A percentile compares a stretch with the other conserved stretches of the same genome.
These are phyloP conservation scores for Lipomyces orientalis DNA, from an alignment of 805 yeast genomes.

Conservation along the genomic window DNA sequence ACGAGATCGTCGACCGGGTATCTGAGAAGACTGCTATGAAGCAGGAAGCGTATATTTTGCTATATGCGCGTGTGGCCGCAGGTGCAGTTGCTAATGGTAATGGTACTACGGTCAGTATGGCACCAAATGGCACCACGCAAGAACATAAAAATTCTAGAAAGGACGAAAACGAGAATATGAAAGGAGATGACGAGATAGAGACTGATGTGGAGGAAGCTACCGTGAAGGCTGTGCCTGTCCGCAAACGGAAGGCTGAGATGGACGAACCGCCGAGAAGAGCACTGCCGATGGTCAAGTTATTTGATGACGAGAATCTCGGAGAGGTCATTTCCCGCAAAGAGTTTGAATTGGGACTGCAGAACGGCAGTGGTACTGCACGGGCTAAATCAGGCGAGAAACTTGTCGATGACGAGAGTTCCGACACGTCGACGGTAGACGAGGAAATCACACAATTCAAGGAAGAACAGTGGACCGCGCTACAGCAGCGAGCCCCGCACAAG, in stretches of 20 bases:
- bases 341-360: constrained; percentile 4
- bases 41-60: constrained; percentile 89
- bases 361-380: neutral
- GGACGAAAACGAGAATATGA: neutral
- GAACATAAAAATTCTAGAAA: neutral
- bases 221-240: neutral
- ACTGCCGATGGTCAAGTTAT: neutral
- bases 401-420: constrained; percentile 1
- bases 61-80: constrained; percentile 59
- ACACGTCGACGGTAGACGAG: neutral
- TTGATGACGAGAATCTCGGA: constrained; percentile 22
- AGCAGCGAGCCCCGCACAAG: constrained; percentile 2
- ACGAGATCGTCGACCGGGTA: constrained; percentile 79
- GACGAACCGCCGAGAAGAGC: neutral
- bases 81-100: neutral
- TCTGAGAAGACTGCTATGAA: constrained; percentile 74
- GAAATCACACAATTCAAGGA: neutral
- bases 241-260: neutral
- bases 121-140: neutral
- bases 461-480: neutral
- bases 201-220: neutral
- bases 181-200: neutral
- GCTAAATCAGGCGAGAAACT: neutral
- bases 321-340: constrained; percentile 27
- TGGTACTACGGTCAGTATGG: neutral